These are phyloP conservation scores for Ammopiptanthus mongolicus DNA, from an alignment of 306 rosid species.

Conservation along the genomic window DNA sequence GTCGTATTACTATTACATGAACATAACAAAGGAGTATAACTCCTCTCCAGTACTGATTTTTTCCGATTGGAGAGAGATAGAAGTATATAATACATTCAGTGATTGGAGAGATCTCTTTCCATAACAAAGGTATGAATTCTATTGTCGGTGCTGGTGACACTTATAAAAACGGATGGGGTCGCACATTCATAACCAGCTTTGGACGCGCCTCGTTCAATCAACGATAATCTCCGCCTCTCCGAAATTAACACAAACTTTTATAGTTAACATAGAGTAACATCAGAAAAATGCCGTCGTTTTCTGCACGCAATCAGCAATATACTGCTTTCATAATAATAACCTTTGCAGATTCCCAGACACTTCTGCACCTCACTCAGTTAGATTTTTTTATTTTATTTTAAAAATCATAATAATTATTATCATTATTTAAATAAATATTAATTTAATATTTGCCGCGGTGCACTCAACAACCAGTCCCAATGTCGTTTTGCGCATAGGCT, in stretches of 20 bases:
- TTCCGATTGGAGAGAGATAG: no score
- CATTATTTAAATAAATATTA: neutral
- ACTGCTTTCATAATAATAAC: neutral
- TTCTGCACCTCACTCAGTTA: neutral
- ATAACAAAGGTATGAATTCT: no score
- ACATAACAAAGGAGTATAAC: no score
- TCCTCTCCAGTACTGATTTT: no score
- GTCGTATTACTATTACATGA: no score
- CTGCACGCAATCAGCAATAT: neutral
- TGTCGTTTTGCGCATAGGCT: constrained; percentile 4
- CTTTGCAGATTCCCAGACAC: neutral
- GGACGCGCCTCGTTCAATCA: neutral
- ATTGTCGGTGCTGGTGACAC: no score
- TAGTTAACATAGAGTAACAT: neutral
- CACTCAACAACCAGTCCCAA: neutral
- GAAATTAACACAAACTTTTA: neutral
- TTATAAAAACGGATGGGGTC: neutral
- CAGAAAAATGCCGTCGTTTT: neutral
- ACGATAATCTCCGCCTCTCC: neutral
- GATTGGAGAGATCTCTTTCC: no score
- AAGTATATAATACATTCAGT: no score
- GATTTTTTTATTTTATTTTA: neutral
- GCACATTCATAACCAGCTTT: no score
- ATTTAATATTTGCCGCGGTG: neutral
- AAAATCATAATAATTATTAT: no score